Evolutionary conservation across 1,284 basidiomycete species (phyloP).

Genomic region (Malassezia slooffiae): DNA sequence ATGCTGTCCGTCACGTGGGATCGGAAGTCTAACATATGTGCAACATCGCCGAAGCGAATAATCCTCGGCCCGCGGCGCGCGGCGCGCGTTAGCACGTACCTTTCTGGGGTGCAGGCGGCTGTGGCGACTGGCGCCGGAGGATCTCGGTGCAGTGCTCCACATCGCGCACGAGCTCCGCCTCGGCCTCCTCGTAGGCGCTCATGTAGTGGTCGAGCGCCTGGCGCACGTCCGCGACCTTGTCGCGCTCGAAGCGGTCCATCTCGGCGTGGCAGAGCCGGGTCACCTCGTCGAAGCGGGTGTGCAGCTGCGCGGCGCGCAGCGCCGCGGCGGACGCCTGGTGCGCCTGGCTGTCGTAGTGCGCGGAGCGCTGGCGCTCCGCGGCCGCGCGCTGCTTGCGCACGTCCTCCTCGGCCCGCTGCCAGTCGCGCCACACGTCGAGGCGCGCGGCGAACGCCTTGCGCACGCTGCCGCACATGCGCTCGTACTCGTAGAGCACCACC

Average conservation of each 20-base stretch:
- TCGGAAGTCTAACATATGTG: constrained; percentile 20
- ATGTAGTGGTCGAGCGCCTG: constrained; percentile 63
- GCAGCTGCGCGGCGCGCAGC: constrained; percentile 38
- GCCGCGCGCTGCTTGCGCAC: constrained; percentile 60
- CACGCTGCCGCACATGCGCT: constrained; percentile 77
- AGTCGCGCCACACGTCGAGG: constrained; percentile 66
- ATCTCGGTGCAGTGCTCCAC: constrained; percentile 29
- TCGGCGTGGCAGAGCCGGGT: constrained; percentile 79
- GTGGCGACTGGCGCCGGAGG: constrained; percentile 20
- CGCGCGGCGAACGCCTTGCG: constrained; percentile 78
- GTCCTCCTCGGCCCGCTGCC: constrained; percentile 67
- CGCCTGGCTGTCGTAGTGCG: constrained; percentile 24
- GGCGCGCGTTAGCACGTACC: neutral
- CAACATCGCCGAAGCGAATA: constrained; percentile 1
- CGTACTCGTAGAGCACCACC: constrained; percentile 77
- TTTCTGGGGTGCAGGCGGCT: neutral
- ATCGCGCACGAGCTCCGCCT: constrained; percentile 58
- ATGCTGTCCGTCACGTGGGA: constrained; percentile 3
- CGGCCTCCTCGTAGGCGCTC: constrained; percentile 67
- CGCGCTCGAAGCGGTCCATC: constrained; percentile 82
- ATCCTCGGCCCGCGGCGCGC: constrained; percentile 4
- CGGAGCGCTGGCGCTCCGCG: constrained; percentile 44
- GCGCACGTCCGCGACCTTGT: constrained; percentile 81
- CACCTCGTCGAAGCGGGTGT: constrained; percentile 75
- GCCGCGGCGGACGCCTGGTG: constrained; percentile 26